Conservation (phyloP, 345 rosid genomes). For the Salix udensis region DNA sequence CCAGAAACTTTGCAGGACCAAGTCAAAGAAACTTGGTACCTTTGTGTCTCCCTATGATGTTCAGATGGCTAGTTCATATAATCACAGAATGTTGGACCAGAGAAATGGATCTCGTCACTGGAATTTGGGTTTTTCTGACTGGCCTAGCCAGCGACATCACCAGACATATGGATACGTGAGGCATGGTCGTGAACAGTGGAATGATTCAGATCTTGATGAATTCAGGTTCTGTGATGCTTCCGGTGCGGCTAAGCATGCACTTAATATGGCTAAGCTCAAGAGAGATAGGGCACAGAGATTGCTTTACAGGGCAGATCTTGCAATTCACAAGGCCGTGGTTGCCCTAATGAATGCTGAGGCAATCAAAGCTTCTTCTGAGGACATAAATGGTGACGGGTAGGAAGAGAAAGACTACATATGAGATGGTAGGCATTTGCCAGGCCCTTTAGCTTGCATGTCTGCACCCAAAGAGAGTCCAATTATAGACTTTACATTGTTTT, state of each 20-base stretch:
- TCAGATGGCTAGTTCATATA: conserved; percentile 30
- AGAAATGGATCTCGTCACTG: conserved; percentile 43
- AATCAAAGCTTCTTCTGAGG: conserved; percentile 52
- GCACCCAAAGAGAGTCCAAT: conserved; percentile 8
- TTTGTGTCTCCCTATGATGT: conserved; percentile 25
- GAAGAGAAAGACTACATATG: conserved; percentile 9
- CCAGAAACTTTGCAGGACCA: conserved; percentile 48
- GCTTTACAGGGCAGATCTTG: conserved; percentile 74
- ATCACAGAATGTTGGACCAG: conserved; percentile 42
- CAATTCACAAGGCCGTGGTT: conserved; percentile 84
- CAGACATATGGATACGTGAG: conserved; percentile 34
- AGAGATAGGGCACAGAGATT: conserved; percentile 76
- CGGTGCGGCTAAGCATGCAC: conserved; percentile 71
- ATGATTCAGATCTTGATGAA: conserved; percentile 61
- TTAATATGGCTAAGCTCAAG: conserved; percentile 61
- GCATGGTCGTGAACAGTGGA: conserved; percentile 39
- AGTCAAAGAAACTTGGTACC: conserved; percentile 41
- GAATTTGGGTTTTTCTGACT: conserved; percentile 48
- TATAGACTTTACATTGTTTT: conserved; percentile 3
- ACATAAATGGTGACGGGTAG: conserved; percentile 42
- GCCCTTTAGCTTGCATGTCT: conserved; percentile 17
- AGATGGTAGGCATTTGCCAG: conserved; percentile 16
- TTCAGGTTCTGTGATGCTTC: conserved; percentile 64
- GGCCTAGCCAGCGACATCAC: conserved; percentile 43
- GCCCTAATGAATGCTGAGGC: conserved; percentile 90